phyloP scores from a whole-genome alignment of 805 yeast genomes.

The Pichia eremophila region DNA sequence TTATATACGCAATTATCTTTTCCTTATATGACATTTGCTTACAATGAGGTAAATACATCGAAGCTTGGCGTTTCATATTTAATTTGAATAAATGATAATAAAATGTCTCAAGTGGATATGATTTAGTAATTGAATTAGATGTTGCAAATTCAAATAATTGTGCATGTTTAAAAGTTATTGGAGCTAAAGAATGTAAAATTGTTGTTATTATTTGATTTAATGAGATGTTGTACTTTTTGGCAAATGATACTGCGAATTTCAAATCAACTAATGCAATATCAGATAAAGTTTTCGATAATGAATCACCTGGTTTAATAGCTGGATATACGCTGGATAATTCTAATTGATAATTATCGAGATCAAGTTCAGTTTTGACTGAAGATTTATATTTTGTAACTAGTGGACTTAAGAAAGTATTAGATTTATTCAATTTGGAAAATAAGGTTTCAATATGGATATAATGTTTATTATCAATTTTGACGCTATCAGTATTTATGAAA shows the following conservation, averaged over 20 bases:
- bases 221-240: conserved; percentile 45
- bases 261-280: conserved; percentile 39
- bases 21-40: conserved; percentile 30
- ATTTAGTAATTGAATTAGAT: conserved; percentile 39
- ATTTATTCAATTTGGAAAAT: background rate
- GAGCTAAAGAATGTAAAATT: conserved; percentile 36
- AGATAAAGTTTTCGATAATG: conserved; percentile 28
- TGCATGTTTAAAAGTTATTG: conserved; percentile 47
- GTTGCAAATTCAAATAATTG: conserved; percentile 45
- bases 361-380: background rate
- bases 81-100: conserved; percentile 42
- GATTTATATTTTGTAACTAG: conserved; percentile 36
- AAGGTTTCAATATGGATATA: background rate
- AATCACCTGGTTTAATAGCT: conserved; percentile 5
- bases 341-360: conserved; percentile 27
- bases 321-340: conserved; percentile 18
- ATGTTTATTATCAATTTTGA: background rate
- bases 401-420: conserved; percentile 23
- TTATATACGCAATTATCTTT: conserved; percentile 2
- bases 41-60: conserved; percentile 49
- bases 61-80: conserved; percentile 52
- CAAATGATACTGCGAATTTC: conserved; percentile 37
- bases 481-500: background rate
- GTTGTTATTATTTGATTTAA: conserved; percentile 50
- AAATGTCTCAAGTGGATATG: conserved; percentile 64